Base-by-base conservation (phyloP, 192 early-diverging fungal species). In the Phycomyces nitens region DNA sequence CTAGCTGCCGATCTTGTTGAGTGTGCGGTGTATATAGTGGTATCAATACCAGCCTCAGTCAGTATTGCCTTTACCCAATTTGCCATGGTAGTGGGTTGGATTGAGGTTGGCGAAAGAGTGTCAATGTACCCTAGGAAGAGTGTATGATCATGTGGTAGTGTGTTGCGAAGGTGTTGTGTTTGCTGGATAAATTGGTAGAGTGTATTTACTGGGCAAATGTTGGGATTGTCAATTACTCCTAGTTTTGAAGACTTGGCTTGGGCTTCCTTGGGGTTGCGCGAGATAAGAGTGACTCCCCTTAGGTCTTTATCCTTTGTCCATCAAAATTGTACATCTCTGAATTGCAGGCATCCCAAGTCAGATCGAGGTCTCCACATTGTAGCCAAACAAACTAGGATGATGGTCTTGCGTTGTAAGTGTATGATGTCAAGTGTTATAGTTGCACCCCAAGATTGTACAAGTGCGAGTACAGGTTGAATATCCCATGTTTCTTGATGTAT, bases 31-130 rank as follows among this genome's bases (percentile, higher is more conserved):
- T 23, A 44, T 22, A 44, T 18, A 1, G n/a, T 0, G n/a, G 42
- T 47, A 12, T 59, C 58, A 23, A 59, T 44, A 26, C 58, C 58
- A 12, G 58, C 24, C 44, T 59, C n/a, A 3, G 9, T n/a, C 16
- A 59, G 11, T 3, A 14, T 18, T 5, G 3, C 34, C 0, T 56
- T 59, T 7, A 59, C 18, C 58, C 58, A 59, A 20, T 44, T 59
- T 3, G 58, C 40, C 6, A 59, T 22, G 21, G 58, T 59, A 12
- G 41, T 59, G 3, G 42, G 20, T 23, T 6, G 5, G 8, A 49
- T 15, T 22, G 58, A 59, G 10, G 23, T 22, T 6, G 40, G 40
- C 0, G 8, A 6, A 23, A 5, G 15, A 2, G n/a, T 1, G 15
- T 44, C 23, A 6, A 49, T n/a, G 40, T 59, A 59, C 14, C 41